Evolutionary conservation across 208 protist genomes (phyloP).

Genomic region (Acanthamoeba healyi): DNA sequence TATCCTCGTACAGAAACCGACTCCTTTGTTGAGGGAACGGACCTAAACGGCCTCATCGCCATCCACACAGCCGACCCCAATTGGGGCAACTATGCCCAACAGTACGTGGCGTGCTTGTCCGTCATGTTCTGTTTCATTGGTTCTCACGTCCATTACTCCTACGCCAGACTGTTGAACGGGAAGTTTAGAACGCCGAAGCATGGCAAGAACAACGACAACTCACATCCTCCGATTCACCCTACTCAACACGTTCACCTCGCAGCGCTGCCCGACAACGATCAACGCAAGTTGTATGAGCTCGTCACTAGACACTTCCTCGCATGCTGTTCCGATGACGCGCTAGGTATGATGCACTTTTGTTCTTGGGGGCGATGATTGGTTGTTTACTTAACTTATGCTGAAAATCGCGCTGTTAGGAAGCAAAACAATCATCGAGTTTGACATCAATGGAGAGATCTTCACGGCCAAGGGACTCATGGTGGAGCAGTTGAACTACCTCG

Average conservation of each 20-base stretch:
- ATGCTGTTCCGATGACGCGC: conserved; percentile 94
- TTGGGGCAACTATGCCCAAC: conserved; percentile 88
- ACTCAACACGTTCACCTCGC: conserved; percentile 86
- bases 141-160: not conserved
- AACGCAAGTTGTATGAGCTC: conserved; percentile 95
- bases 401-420: conserved; percentile 81
- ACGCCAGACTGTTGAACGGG: conserved; percentile 41
- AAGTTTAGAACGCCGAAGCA: conserved; percentile 94
- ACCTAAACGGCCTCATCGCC: conserved; percentile 92
- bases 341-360: too few relatives aligned
- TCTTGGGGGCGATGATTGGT: not conserved
- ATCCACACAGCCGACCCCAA: conserved; percentile 85
- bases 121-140: not conserved
- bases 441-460: conserved; percentile 87
- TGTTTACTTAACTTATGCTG: not conserved
- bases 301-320: conserved; percentile 98
- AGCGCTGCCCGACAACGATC: conserved; percentile 41
- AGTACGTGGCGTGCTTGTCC: not conserved
- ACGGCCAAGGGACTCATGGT: conserved; percentile 91
- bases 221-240: conserved; percentile 99
- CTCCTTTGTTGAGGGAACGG: conserved; percentile 90
- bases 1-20: conserved; percentile 99
- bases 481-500: conserved; percentile 95
- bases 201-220: conserved; percentile 97
- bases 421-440: conserved; percentile 53